Evolutionary conservation across 2,329 filamentous ascomycete species (phyloP).

Genomic region (Biscogniauxia marginata): DNA sequence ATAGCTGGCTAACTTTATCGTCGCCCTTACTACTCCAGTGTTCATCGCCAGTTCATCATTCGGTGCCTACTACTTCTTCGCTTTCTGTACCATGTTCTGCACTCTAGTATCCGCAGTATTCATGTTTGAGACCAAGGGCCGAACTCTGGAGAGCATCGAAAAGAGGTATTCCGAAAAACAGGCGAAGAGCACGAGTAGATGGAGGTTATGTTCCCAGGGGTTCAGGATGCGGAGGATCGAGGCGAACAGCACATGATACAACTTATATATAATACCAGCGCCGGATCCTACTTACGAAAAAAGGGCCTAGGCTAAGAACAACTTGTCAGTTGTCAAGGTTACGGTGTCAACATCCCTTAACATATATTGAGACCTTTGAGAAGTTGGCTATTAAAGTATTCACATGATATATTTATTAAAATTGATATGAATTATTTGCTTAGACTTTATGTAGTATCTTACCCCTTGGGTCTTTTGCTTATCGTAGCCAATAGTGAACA

Average conservation of each 20-base stretch:
- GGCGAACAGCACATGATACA: constrained; percentile 7
- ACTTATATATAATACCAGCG: no score
- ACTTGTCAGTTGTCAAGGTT: no score
- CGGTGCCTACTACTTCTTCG: constrained; percentile 47
- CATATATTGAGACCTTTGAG: no score
- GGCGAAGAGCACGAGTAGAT: constrained; percentile 6
- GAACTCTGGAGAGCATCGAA: constrained; percentile 41
- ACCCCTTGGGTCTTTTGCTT: no score
- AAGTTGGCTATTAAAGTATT: no score
- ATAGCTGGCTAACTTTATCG: constrained; percentile 43
- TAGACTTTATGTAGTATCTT: no score
- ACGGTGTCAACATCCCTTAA: no score
- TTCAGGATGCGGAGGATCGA: constrained; percentile 7
- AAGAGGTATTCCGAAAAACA: constrained; percentile 18
- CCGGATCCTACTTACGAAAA: no score
- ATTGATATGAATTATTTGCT: no score
- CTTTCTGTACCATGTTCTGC: constrained; percentile 37
- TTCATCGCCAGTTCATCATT: constrained; percentile 39
- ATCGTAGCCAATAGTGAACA: no score
- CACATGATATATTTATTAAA: no score
- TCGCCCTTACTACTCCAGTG: constrained; percentile 44
- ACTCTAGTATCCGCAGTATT: constrained; percentile 36
- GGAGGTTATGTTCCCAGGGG: constrained; percentile 1
- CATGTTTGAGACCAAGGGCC: constrained; percentile 44
- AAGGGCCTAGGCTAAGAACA: no score